Base-by-base conservation (phyloP, 257 asterid species). In the Gardenia jasminoides region DNA sequence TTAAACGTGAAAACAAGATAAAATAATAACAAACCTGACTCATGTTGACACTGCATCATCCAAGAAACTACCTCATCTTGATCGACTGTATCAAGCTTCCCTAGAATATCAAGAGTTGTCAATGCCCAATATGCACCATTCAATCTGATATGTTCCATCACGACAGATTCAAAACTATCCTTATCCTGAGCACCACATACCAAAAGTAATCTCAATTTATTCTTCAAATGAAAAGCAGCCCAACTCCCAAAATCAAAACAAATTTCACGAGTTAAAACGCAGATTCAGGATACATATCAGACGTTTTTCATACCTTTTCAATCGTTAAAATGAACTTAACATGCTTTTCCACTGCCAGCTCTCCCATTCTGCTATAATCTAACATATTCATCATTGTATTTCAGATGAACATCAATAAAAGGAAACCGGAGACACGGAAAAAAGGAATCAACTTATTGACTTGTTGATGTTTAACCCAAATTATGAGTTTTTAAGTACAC, bases 41-140 rank as follows among this genome's bases (percentile, higher is more conserved):
- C 95, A 72, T 92, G 92, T 81, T 96, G 99, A 87, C 99, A 96
- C 84, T 91, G 88, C 95, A 91, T 84, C 85, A 96, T 48, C 98
- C 97, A 96, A 50, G 96, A 81, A 82, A 91, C 80, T 83, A 93
- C 90, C 79, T 96, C 95, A 64, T 91, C 90, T 88, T 87, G 89
- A 80, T 96, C 97, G 52, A 92, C 98, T 0, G 82, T 84, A 77
- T 84, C 80, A 77, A 96, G 93, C 92, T 89, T 92, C 71, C 96
- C 97, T 70, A 85, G 62, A 33, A 95, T 81, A 86, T 93, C 98
- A 80, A 95, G 96, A 72, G 99, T 85, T 33, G 97, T 87, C 88
- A 95, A 90, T 77, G 98, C 99, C 99, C 99, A 95, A 75, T 95
- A 95, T 54, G 97, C 97, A 41, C 99, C 99, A 81, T 91, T 93